Evolutionary conservation across 176 grass and related monocot genomes (phyloP).

Genomic region (Aegilops umbellulata): DNA sequence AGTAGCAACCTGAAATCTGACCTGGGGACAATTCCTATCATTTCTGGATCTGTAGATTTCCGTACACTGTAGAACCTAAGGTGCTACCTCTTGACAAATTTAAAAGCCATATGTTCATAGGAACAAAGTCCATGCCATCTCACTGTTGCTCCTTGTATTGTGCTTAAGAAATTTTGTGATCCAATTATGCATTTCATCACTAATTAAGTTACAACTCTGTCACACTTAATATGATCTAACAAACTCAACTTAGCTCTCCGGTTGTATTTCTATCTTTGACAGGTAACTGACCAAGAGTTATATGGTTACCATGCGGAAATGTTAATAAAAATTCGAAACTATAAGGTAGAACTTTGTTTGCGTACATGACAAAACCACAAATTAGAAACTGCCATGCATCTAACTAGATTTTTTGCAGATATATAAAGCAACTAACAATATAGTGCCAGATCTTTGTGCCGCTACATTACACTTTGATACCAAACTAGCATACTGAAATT

Average conservation of each 20-base stretch:
- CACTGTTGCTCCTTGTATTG: not conserved
- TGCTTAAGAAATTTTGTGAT: not conserved
- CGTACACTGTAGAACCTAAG: not conserved
- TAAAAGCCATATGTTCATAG: not conserved
- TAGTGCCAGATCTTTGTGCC: not conserved
- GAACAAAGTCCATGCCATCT: not conserved
- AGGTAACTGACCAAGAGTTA: not conserved
- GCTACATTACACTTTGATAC: not conserved
- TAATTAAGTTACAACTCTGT: constrained; percentile 7
- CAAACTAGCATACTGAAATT: not conserved
- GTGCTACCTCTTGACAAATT: not conserved
- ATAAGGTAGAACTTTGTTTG: not conserved
- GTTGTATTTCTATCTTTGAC: not conserved
- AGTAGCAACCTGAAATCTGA: not conserved
- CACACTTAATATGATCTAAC: not conserved
- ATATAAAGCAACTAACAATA: not conserved
- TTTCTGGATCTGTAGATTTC: not conserved
- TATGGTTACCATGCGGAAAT: not conserved
- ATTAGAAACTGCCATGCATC: not conserved
- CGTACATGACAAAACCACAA: not conserved
- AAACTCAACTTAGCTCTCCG: not conserved
- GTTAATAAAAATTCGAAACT: not conserved
- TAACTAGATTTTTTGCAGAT: not conserved
- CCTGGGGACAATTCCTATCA: not conserved
- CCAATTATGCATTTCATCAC: not conserved